Base-by-base conservation (phyloP, 148 eudicot genomes). In the Rhododendron simsii region DNA sequence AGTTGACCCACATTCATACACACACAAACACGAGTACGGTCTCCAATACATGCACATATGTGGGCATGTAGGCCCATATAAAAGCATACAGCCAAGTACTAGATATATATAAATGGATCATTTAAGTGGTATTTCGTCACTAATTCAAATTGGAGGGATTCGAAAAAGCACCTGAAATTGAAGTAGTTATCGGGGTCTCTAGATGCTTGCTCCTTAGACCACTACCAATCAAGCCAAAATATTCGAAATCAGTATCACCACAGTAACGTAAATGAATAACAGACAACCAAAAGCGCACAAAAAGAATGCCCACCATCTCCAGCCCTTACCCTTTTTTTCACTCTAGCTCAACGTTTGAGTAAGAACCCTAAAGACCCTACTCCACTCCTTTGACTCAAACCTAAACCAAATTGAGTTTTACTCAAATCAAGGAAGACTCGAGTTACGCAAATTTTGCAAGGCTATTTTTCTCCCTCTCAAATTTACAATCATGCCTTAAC, bases 101-200 rank as follows among this genome's bases (percentile, higher is more conserved):
- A 30, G 39, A 71, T 71, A 55, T 14, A 15, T 8, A 8, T n/a
- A 12, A 8, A 69, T 30, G 37, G 6, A 71, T 71, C 18, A 71
- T 28, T 30, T 0, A 30, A 71, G 23, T 51, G 15, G n/a, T 11
- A 80, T 28, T 9, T 1, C 30, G 23, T 51, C 16, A 78, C 35
- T 12, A 77, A n/a, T n/a, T 47, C 55, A 47, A 78, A 12, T 47
- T 0, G 16, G 20, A 41, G 21, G 50, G 4, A 82, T 18, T 3
- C 15, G 5, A 41, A 53, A 37, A 65, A 75, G 37, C 67, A 97
- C 99, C 99, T 95, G 87, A 97, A 94, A 89, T 97, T 97, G 89
- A 97, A 97, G 90, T 89, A 91, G 88, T 93, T 93, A 83, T 94
- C 97, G 86, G 99, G 98, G 88, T 97, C 94, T 84, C 93, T 89